Base-by-base conservation (phyloP, 106 monocot genomes). In the Dactylorhiza incarnata region DNA sequence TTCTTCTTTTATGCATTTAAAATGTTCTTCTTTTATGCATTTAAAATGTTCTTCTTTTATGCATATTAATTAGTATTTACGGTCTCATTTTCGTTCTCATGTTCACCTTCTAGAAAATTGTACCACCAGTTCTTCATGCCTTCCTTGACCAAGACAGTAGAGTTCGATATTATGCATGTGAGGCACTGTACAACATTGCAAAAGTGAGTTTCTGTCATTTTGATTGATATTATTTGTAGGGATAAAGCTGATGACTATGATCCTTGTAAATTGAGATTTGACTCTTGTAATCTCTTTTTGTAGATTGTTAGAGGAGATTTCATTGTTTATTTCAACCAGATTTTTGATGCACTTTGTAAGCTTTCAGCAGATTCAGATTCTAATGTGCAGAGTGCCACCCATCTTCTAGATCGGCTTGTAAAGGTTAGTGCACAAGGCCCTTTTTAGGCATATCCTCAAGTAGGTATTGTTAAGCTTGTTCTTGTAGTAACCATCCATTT, bases 221-320 rank as follows among this genome's bases (percentile, higher is more conserved):
- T 22, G 48, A 59, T 14, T 62, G 13, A 54, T 78, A 22, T 78
- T 25, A 44, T 6, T 72, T 72, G 26, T 65, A 12, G 0, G 23
- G 24, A 19, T 22, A 20, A 61, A 61, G 65, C 2, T 65, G 65
- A 17, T 72, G 20, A 49, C 49, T 45, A 72, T 72, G 5, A 8
- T 72, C 49, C 72, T 19, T 77, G 17, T 23, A 51, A 45, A 17
- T 3, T 51, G 25, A 65, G 49, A 22, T 23, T 22, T 72, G 22
- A 12, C 47, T 23, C 8, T 48, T 9, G 49, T 48, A 74, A 44
- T 24, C 29, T 13, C 46, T 47, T 68, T 65, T 51, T 76, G 15
- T 78, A 99, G 99, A 94, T 99, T 86, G 99, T 99, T 48, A 85
- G 99, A 85, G 99, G 99, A 76, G 99, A 99, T 74, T 94, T 99